A percentile compares a stretch with the other conserved stretches of the same genome.
Conservation (phyloP, 1,284 basidiomycete genomes). For the Mycosarcoma maydis region DNA sequence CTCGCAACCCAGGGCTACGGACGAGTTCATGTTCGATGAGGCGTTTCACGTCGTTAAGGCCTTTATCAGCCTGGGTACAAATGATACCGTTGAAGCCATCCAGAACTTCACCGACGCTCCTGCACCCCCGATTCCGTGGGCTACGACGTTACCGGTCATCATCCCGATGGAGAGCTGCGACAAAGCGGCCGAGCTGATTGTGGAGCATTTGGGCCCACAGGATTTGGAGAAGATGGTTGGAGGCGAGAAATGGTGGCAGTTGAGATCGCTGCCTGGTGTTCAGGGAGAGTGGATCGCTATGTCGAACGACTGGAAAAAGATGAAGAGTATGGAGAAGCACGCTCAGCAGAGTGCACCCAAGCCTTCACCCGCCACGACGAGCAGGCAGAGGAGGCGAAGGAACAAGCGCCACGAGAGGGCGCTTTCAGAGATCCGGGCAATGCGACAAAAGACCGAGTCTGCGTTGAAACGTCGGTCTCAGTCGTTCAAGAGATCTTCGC, state of each 20-base stretch:
- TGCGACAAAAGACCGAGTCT: constrained; percentile 31
- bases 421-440: constrained; percentile 27
- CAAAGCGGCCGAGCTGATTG: constrained; percentile 79
- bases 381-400: constrained; percentile 7
- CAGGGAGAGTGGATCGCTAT: constrained; percentile 88
- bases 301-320: constrained; percentile 68
- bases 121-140: constrained; percentile 79
- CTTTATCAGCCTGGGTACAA: constrained; percentile 60
- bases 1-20: constrained; percentile 20
- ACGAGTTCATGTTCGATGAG: constrained; percentile 56
- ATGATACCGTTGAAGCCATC: constrained; percentile 64
- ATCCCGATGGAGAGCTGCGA: constrained; percentile 76
- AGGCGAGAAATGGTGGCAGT: constrained; percentile 92
- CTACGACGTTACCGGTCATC: constrained; percentile 78
- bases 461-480: constrained; percentile 24
- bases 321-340: constrained; percentile 57
- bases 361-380: not conserved
- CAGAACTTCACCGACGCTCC: constrained; percentile 74
- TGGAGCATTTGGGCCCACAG: constrained; percentile 84
- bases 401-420: constrained; percentile 39
- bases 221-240: constrained; percentile 81
- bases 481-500: constrained; percentile 16
- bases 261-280: constrained; percentile 72
- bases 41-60: constrained; percentile 51
- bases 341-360: constrained; percentile 12